Evolutionary conservation across 176 grass and related monocot species (phyloP).

Genomic region (Raddia guianensis): DNA sequence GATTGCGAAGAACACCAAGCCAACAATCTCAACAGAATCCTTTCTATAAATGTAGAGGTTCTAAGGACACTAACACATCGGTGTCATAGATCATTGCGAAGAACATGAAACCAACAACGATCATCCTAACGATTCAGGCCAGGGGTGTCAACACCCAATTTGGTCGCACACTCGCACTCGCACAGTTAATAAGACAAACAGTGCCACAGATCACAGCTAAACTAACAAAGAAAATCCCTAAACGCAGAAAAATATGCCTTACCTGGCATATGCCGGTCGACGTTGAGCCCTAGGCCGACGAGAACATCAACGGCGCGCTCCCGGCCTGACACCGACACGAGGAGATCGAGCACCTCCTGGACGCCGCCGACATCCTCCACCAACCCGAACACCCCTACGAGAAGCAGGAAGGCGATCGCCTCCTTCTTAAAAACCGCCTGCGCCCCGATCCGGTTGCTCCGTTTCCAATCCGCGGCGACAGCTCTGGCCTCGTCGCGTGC

Average conservation of each 20-base stretch:
- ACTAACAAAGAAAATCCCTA: not conserved
- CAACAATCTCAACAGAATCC: no score
- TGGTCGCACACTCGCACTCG: not conserved
- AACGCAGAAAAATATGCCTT: constrained; percentile 4
- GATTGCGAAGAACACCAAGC: not conserved
- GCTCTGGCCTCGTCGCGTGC: constrained; percentile 43
- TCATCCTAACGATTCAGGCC: not conserved
- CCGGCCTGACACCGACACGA: constrained; percentile 36
- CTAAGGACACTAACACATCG: not conserved
- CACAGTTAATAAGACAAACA: not conserved
- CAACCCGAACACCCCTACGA: constrained; percentile 47
- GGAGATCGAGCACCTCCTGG: constrained; percentile 39
- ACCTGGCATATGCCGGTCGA: constrained; percentile 39
- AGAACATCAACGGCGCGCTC: constrained; percentile 50
- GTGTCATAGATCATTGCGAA: not conserved
- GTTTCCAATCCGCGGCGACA: constrained; percentile 47
- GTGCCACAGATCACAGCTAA: not conserved
- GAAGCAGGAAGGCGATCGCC: constrained; percentile 49
- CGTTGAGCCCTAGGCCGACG: constrained; percentile 41
- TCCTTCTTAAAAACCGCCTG: constrained; percentile 42
- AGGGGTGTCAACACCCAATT: not conserved
- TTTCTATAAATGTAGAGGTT: no score
- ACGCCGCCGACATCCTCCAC: constrained; percentile 51
- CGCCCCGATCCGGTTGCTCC: constrained; percentile 43
- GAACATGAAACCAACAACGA: not conserved